phyloP scores from a whole-genome alignment of 257 asterid species.

The Misopates orontium region DNA sequence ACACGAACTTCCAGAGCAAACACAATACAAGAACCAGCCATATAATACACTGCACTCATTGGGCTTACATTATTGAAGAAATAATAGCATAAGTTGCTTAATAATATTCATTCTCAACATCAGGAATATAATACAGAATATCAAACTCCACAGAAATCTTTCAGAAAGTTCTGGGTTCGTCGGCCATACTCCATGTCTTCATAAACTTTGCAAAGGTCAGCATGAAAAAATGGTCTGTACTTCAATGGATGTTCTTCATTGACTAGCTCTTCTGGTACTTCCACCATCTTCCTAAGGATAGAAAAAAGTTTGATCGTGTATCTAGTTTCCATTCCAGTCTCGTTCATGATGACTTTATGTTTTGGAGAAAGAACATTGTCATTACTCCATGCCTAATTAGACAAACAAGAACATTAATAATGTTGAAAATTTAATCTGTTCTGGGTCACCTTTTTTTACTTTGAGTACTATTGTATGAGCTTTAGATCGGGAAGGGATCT shows the following conservation, averaged over 20 bases:
- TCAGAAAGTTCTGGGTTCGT: conserved; percentile 45
- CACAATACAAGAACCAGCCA: too few species aligned
- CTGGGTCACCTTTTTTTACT: too few species aligned
- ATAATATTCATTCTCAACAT: too few species aligned
- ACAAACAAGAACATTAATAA: background rate
- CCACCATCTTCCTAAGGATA: conserved; percentile 42
- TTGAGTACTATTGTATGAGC: too few species aligned
- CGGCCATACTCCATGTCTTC: conserved; percentile 44
- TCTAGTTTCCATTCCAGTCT: conserved; percentile 41
- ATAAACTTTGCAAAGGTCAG: conserved; percentile 48
- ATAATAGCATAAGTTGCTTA: too few species aligned
- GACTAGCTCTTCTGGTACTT: conserved; percentile 47
- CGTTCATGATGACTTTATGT: conserved; percentile 49
- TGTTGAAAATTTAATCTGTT: background rate
- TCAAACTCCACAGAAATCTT: conserved; percentile 59
- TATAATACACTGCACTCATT: too few species aligned
- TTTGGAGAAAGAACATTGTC: conserved; percentile 45
- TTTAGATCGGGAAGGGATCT: too few species aligned
- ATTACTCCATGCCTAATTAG: conserved; percentile 61
- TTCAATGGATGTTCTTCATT: conserved; percentile 54
- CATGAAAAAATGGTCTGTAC: conserved; percentile 50
- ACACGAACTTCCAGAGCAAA: too few species aligned
- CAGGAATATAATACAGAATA: too few species aligned
- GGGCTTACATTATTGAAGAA: too few species aligned
- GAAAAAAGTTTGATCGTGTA: conserved; percentile 46